A percentile compares a stretch with the other conserved stretches of the same genome.
phyloP scores from a whole-genome alignment of 306 rosid species.

The Cicer bijugum region DNA sequence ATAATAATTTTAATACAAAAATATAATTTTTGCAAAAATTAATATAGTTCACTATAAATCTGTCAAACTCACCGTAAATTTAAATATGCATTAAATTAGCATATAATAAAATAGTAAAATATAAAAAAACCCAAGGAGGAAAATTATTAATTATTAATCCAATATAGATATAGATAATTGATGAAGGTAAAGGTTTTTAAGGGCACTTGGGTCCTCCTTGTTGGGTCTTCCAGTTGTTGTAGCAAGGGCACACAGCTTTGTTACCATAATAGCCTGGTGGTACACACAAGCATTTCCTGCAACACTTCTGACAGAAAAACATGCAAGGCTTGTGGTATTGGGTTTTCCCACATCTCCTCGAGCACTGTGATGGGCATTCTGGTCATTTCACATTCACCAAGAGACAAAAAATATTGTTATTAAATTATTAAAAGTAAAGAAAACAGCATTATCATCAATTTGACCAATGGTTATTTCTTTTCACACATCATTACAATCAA shows the following conservation, averaged over 20 bases:
- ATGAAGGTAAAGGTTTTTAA: not conserved
- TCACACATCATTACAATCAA: conserved; percentile 19
- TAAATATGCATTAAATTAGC: not conserved
- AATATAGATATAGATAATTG: not conserved
- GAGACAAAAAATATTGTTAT: not conserved
- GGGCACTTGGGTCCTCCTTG: conserved; percentile 56
- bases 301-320: conserved; percentile 55
- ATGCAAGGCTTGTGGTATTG: conserved; percentile 55
- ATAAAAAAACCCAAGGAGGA: not conserved
- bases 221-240: conserved; percentile 54
- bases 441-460: not conserved
- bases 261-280: conserved; percentile 52
- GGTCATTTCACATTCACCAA: conserved; percentile 38
- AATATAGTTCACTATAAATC: too few species aligned
- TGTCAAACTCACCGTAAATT: too few species aligned
- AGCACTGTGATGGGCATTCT: conserved; percentile 53
- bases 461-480: conserved; percentile 31
- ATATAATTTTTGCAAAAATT: too few species aligned
- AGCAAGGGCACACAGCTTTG: conserved; percentile 54
- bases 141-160: not conserved
- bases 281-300: conserved; percentile 49
- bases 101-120: not conserved
- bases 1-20: too few species aligned
- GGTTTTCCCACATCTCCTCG: conserved; percentile 50
- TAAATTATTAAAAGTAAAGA: not conserved